Conservation (phyloP, 1,284 basidiomycete species). For the Volvariella surrecta region DNA sequence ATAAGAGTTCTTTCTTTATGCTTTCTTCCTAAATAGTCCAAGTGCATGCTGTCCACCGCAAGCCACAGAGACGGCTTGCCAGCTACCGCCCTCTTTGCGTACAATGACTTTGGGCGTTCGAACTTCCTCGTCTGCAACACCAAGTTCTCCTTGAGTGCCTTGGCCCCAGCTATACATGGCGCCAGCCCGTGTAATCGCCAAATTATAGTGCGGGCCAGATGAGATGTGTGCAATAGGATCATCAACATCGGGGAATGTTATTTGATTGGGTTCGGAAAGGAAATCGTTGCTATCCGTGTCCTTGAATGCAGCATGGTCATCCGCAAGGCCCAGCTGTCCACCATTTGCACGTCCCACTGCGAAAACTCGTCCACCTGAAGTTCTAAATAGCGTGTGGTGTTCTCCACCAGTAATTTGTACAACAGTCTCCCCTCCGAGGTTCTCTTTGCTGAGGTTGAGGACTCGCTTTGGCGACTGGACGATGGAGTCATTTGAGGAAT, state of each 20-base stretch:
- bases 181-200: slow-evolving; percentile 73
- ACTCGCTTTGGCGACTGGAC: slow-evolving; percentile 69
- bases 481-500: slow-evolving; percentile 37
- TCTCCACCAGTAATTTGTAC: slow-evolving; percentile 72
- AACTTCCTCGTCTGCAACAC: slow-evolving; percentile 50
- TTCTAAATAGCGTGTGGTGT: slow-evolving; percentile 85
- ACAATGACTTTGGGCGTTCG: slow-evolving; percentile 56
- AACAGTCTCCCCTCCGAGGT: slow-evolving; percentile 62
- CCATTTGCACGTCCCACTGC: slow-evolving; percentile 75
- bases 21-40: slow-evolving; percentile 57
- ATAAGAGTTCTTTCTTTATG: slow-evolving; percentile 6
- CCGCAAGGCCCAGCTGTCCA: slow-evolving; percentile 68
- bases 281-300: slow-evolving; percentile 44
- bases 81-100: slow-evolving; percentile 58
- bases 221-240: slow-evolving; percentile 74
- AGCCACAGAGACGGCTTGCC: slow-evolving; percentile 49
- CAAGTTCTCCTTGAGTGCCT: slow-evolving; percentile 67
- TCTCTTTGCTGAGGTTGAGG: slow-evolving; percentile 52
- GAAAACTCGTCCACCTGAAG: slow-evolving; percentile 77
- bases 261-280: slow-evolving; percentile 52
- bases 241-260: slow-evolving; percentile 60
- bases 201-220: slow-evolving; percentile 74
- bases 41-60: slow-evolving; percentile 71
- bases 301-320: slow-evolving; percentile 49
- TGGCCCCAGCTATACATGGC: slow-evolving; percentile 85